Conservation (phyloP, 148 eudicot species). For the Rheum nobile region DNA sequence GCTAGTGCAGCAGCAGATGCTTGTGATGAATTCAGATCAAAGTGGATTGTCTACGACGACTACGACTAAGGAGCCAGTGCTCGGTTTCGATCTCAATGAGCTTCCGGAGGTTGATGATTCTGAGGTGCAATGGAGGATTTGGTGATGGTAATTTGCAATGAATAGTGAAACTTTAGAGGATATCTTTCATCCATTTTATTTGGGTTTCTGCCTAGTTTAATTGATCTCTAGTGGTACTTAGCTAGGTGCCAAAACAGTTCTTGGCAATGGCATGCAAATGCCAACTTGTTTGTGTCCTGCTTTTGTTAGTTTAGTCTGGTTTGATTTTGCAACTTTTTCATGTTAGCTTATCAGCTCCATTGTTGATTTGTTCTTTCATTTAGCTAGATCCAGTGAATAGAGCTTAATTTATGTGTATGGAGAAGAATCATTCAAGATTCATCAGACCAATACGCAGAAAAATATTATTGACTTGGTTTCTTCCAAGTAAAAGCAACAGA, state of each 20-base stretch:
- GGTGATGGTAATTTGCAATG: no score
- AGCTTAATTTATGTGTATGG: background rate
- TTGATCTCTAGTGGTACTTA: background rate
- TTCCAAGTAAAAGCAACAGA: no score
- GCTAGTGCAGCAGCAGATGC: background rate
- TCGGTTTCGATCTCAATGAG: conserved; percentile 33
- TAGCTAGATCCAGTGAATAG: no score
- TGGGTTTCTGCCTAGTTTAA: no score
- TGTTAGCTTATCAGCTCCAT: no score
- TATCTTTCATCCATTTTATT: no score
- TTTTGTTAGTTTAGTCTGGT: background rate
- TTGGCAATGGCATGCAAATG: no score
- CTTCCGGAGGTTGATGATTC: conserved; percentile 6
- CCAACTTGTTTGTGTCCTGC: background rate
- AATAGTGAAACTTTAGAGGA: no score
- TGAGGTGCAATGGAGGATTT: background rate
- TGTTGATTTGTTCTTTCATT: no score
- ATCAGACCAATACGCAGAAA: background rate
- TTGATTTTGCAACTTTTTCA: background rate
- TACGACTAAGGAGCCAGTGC: conserved; percentile 7
- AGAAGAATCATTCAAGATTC: background rate
- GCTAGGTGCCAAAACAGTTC: background rate
- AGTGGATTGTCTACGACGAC: background rate
- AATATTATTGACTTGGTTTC: no score
- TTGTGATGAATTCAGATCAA: background rate